Percentiles rank a stretch among this genome's conserved stretches.
These are phyloP conservation scores for Chlorociboria aeruginascens DNA, from an alignment of 495 filamentous ascomycete genomes.

Conservation along the genomic window DNA sequence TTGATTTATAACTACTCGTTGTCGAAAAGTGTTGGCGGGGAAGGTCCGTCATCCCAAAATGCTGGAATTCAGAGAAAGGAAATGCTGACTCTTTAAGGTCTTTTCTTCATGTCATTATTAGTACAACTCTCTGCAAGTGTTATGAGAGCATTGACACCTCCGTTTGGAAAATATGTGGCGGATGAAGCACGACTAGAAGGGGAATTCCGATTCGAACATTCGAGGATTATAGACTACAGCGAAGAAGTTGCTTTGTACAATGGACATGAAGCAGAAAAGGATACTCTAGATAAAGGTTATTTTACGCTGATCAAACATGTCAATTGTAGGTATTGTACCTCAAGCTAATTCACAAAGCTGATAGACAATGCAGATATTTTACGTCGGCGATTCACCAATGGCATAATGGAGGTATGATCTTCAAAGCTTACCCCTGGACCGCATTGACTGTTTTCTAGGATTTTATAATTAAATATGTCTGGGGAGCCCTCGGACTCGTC, in stretches of 20 bases:
- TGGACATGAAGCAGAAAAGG: constrained; percentile 93
- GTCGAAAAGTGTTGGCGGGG: constrained; percentile 84
- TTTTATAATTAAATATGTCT: constrained; percentile 98
- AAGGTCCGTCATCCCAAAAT: constrained; percentile 43
- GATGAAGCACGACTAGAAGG: constrained; percentile 92
- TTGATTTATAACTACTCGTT: constrained; percentile 88
- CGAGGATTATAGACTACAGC: constrained; percentile 83
- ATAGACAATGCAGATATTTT: constrained; percentile 46
- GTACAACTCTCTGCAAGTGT: constrained; percentile 86
- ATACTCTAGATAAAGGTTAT: constrained; percentile 94
- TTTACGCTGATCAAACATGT: constrained; percentile 98
- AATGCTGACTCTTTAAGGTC: constrained; percentile 6
- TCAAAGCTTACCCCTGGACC: not conserved
- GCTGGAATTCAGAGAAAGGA: not conserved
- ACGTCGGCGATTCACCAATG: constrained; percentile 79
- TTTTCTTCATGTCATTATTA: constrained; percentile 81
- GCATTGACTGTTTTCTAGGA: constrained; percentile 29
- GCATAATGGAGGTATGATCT: constrained; percentile 65
- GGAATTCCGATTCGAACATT: constrained; percentile 93
- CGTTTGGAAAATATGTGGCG: constrained; percentile 95
- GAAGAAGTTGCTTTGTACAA: constrained; percentile 90
- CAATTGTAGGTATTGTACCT: constrained; percentile 39
- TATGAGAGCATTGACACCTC: constrained; percentile 93
- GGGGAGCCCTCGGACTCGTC: constrained; percentile 85
- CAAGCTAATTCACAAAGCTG: not conserved